Conservation (phyloP, 805 yeast genomes). For the Diddensiella caesifluorescens region DNA sequence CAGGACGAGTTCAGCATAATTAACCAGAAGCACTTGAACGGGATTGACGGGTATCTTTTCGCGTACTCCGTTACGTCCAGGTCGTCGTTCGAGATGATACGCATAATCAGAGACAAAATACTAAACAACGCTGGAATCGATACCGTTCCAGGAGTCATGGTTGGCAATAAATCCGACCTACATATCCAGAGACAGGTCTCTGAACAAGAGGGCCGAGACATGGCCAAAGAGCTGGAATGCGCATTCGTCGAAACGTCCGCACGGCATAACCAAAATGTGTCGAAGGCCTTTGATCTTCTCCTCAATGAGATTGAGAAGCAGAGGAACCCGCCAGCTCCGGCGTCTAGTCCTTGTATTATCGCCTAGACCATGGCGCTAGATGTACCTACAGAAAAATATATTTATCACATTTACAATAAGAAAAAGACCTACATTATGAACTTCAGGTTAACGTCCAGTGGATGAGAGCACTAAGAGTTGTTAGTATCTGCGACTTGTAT, state of each 20-base stretch:
- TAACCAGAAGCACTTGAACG: conserved; percentile 71
- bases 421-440: conserved; percentile 38
- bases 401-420: not conserved
- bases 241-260: conserved; percentile 84
- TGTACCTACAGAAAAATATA: not conserved
- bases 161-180: conserved; percentile 74
- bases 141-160: conserved; percentile 69
- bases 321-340: conserved; percentile 5
- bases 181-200: conserved; percentile 56
- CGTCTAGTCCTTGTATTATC: conserved; percentile 11
- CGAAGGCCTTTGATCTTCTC: conserved; percentile 54
- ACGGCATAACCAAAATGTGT: conserved; percentile 67
- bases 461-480: conserved; percentile 51
- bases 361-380: conserved; percentile 5
- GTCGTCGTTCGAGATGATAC: conserved; percentile 70
- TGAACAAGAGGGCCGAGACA: conserved; percentile 49
- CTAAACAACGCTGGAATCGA: conserved; percentile 49
- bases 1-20: conserved; percentile 83
- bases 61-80: conserved; percentile 78
- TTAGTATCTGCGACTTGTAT: not conserved
- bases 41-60: conserved; percentile 76
- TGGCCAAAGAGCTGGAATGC: conserved; percentile 62
- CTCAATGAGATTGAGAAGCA: conserved; percentile 54
- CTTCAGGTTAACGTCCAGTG: conserved; percentile 57
- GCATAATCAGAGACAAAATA: conserved; percentile 76